Evolutionary conservation across 306 rosid genomes (phyloP).

Genomic region (Rubus parviflorus): DNA sequence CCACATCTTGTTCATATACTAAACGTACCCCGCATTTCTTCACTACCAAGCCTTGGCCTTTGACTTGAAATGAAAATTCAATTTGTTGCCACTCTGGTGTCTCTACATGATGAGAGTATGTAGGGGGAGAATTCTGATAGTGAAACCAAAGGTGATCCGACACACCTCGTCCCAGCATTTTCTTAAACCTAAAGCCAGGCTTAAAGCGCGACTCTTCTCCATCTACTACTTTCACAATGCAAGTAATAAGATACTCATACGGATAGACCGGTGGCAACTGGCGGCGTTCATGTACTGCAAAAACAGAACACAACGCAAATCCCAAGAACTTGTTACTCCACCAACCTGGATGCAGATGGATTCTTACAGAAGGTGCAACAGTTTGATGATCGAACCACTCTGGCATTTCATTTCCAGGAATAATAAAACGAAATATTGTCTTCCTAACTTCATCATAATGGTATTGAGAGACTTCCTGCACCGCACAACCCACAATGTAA

Average conservation of each 20-base stretch:
- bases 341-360: neutral
- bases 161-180: neutral
- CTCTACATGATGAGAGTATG: too few relatives aligned
- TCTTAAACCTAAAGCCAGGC: neutral
- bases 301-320: neutral
- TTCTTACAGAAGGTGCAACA: too few relatives aligned
- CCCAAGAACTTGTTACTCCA: neutral
- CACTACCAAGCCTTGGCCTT: neutral
- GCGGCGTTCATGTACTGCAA: neutral
- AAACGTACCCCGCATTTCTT: neutral
- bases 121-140: too few relatives aligned
- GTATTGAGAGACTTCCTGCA: too few relatives aligned
- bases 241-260: too few relatives aligned
- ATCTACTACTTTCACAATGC: neutral
- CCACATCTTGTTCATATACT: neutral
- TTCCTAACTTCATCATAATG: too few relatives aligned
- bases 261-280: neutral
- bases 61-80: neutral
- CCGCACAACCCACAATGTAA: too few relatives aligned
- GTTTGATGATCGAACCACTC: too few relatives aligned
- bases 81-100: neutral
- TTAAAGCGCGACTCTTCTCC: neutral
- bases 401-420: too few relatives aligned
- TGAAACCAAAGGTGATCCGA: neutral
- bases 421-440: too few relatives aligned